Evolutionary conservation across 108 stramenopile genomes (phyloP).

Genomic region (Skeletonema potamos): DNA sequence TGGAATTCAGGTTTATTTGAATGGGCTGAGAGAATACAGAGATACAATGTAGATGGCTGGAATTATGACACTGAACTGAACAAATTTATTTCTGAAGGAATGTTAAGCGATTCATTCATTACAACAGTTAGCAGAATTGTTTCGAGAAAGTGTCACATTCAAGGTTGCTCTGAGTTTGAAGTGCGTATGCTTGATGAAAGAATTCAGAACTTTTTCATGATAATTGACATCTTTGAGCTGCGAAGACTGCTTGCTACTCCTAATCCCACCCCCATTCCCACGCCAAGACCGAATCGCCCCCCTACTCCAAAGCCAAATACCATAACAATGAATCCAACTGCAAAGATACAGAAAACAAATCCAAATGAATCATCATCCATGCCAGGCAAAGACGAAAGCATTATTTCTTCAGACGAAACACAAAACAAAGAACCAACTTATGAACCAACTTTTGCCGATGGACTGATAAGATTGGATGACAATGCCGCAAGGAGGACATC

Average conservation of each 20-base stretch:
- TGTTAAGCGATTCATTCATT: conserved; percentile 37
- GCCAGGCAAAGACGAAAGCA: no score
- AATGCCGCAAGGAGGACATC: not conserved
- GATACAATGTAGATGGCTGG: conserved; percentile 29
- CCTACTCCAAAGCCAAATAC: not conserved
- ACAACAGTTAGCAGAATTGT: conserved; percentile 20
- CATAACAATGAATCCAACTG: not conserved
- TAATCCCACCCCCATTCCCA: not conserved
- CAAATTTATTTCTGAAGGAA: conserved; percentile 23
- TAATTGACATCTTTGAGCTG: conserved; percentile 26
- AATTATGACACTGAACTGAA: conserved; percentile 24
- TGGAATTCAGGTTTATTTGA: conserved; percentile 33
- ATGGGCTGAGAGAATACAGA: conserved; percentile 47
- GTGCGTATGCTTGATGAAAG: conserved; percentile 14
- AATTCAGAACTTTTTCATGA: conserved; percentile 28
- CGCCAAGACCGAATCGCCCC: not conserved
- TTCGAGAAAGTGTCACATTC: conserved; percentile 18
- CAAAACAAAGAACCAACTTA: not conserved
- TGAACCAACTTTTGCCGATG: not conserved
- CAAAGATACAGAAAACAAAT: not conserved
- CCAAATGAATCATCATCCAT: not conserved
- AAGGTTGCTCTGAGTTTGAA: conserved; percentile 24
- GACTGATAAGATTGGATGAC: not conserved
- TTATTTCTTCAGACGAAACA: not conserved
- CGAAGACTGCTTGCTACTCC: not conserved